phyloP scores from a whole-genome alignment of 75 land plant species.

The Selaginella tamariscina region DNA sequence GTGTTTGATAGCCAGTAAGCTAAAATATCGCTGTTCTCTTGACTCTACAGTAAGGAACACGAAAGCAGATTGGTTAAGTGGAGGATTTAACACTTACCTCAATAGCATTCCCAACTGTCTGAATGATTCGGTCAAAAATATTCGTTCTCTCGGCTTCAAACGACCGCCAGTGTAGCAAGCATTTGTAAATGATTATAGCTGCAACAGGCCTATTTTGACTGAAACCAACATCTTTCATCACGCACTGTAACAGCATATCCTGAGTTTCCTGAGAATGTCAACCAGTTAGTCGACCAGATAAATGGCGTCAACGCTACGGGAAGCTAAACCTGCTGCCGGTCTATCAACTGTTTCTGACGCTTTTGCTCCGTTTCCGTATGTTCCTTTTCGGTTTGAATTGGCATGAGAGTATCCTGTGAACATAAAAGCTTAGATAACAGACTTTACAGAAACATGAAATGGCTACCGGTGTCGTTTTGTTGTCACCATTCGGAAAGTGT shows the following conservation, averaged over 20 bases:
- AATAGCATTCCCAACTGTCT: background rate
- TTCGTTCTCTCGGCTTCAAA: background rate
- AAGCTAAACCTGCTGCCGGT: slow-evolving; percentile 43
- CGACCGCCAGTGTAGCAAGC: background rate
- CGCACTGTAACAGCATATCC: background rate
- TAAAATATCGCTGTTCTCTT: background rate
- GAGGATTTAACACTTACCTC: background rate
- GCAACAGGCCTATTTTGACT: background rate
- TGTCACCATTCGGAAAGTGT: slow-evolving; percentile 24
- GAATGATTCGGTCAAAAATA: background rate
- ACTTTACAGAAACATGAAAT: background rate
- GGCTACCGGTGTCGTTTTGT: slow-evolving; percentile 16
- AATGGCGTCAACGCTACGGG: background rate
- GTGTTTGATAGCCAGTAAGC: background rate
- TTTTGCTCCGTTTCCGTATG: slow-evolving; percentile 38
- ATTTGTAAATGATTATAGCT: background rate
- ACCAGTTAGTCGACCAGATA: background rate
- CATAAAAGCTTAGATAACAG: background rate
- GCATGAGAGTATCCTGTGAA: slow-evolving; percentile 31
- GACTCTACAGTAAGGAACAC: background rate
- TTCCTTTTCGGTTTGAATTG: slow-evolving; percentile 25
- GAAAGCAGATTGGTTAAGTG: background rate
- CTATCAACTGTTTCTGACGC: slow-evolving; percentile 29
- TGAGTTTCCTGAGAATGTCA: background rate
- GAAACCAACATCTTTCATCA: background rate